Evolutionary conservation across 2,329 filamentous ascomycete genomes (phyloP).

Genomic region (Colletotrichum viniferum): DNA sequence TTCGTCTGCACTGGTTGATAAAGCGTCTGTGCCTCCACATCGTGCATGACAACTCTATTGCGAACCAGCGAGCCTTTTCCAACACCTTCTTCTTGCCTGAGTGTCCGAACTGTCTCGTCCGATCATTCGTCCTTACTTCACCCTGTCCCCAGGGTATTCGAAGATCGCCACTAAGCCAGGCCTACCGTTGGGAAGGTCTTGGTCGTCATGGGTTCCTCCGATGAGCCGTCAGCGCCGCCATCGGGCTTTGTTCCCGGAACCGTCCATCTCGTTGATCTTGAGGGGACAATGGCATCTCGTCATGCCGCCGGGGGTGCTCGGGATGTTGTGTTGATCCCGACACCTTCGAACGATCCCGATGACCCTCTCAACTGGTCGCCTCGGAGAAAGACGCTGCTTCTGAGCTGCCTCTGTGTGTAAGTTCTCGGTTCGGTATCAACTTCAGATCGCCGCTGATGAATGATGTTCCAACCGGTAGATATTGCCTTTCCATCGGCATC

Average conservation of each 20-base stretch:
- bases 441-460: fast-evolving
- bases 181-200: background rate
- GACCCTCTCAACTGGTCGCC: constrained; percentile 57
- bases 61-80: background rate
- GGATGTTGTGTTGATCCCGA: constrained; percentile 55
- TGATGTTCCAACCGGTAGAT: background rate
- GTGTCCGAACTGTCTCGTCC: background rate
- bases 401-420: constrained; percentile 34
- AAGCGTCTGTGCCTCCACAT: background rate
- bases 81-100: background rate
- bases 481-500: constrained; percentile 21
- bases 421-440: background rate
- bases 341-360: constrained; percentile 52
- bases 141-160: background rate
- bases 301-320: constrained; percentile 33
- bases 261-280: constrained; percentile 43
- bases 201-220: background rate
- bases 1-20: background rate
- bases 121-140: background rate
- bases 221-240: background rate
- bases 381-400: constrained; percentile 27
- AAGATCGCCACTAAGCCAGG: fast-evolving
- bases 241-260: constrained; percentile 38
- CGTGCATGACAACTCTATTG: background rate
- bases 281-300: constrained; percentile 33